These are phyloP conservation scores for Exserohilum turcica DNA, from an alignment of 2,329 filamentous ascomycete species.

Conservation along the genomic window DNA sequence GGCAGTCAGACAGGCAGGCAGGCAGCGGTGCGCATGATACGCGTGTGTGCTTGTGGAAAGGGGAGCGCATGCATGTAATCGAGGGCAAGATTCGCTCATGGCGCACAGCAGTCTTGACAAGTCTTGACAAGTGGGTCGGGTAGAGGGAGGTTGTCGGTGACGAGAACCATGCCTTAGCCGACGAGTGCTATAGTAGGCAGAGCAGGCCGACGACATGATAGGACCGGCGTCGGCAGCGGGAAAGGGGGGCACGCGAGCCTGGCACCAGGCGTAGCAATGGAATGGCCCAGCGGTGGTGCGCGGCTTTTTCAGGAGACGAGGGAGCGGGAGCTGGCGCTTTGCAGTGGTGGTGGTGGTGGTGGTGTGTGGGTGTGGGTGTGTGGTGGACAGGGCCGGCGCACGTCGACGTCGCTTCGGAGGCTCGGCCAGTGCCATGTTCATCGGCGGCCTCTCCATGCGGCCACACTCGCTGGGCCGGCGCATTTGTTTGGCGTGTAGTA, in stretches of 20 bases:
- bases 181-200: too few species aligned
- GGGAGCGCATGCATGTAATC: conserved; percentile 18
- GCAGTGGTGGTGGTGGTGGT: too few species aligned
- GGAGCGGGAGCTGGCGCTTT: too few species aligned
- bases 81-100: conserved; percentile 9
- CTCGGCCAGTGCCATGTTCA: conserved; percentile 5
- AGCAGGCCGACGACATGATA: too few species aligned
- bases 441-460: conserved; percentile 29
- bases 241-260: neutral
- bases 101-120: neutral
- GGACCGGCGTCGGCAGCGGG: too few species aligned
- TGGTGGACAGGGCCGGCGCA: conserved; percentile 9
- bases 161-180: too few species aligned
- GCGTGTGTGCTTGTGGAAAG: conserved; percentile 18
- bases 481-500: conserved; percentile 27
- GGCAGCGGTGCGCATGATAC: conserved; percentile 32
- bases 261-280: conserved; percentile 16
- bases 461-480: conserved; percentile 30
- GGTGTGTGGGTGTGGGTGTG: too few species aligned
- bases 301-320: conserved; percentile 1
- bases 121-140: too few species aligned
- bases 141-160: too few species aligned
- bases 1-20: too few species aligned
- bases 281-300: too few species aligned
- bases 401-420: conserved; percentile 6